Conservation (phyloP, 495 filamentous ascomycete species). For the Usnea hakonensis region DNA sequence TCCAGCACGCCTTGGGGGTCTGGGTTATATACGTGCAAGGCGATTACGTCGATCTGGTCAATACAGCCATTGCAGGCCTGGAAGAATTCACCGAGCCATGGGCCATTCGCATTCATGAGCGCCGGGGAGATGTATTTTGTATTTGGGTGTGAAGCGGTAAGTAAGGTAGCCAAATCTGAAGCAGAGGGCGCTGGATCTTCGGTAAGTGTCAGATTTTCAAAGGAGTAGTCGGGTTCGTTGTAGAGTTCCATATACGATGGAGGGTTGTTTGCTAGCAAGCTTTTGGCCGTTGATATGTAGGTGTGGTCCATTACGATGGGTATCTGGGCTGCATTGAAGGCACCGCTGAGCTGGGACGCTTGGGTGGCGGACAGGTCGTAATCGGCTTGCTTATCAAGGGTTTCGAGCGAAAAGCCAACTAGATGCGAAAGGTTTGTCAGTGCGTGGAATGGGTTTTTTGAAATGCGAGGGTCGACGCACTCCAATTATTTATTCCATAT, state of each 20-base stretch:
- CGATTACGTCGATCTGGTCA: constrained; percentile 19
- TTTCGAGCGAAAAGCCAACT: constrained; percentile 21
- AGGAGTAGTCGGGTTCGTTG: constrained; percentile 26
- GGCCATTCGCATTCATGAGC: constrained; percentile 6
- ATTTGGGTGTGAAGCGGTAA: constrained; percentile 1
- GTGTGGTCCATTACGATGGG: constrained; percentile 23
- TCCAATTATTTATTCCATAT: constrained; percentile 17
- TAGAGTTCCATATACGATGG: constrained; percentile 22
- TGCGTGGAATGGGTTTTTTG: background rate
- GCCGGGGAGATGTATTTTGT: constrained; percentile 22
- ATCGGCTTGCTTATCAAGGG: constrained; percentile 10
- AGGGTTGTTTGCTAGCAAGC: constrained; percentile 10
- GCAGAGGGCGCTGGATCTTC: constrained; percentile 14
- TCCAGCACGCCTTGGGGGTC: constrained; percentile 9
- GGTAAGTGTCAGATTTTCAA: constrained; percentile 9
- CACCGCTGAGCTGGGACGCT: background rate
- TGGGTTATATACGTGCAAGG: constrained; percentile 19
- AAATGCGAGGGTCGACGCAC: constrained; percentile 2
- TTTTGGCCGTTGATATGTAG: constrained; percentile 5
- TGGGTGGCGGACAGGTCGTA: constrained; percentile 9
- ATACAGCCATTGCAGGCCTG: constrained; percentile 21
- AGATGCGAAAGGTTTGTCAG: background rate
- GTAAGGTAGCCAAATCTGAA: constrained; percentile 1
- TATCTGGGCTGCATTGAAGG: constrained; percentile 18
- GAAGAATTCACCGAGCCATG: constrained; percentile 19